Evolutionary conservation across 2,329 filamentous ascomycete species (phyloP).

Genomic region (Trichophyton simii): DNA sequence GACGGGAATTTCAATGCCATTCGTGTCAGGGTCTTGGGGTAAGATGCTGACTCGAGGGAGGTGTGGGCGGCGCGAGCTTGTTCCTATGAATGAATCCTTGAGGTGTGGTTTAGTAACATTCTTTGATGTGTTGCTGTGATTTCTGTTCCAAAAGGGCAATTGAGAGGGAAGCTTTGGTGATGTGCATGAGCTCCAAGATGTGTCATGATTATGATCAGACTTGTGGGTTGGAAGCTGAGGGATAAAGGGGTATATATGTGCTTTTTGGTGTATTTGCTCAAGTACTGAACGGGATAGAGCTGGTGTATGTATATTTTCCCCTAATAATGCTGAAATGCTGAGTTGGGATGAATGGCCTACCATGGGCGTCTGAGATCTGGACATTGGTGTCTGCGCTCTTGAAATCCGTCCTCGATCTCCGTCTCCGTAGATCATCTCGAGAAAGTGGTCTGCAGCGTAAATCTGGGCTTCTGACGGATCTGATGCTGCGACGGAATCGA

Average conservation of each 20-base stretch:
- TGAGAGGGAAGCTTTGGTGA: constrained; percentile 12
- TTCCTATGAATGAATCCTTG: constrained; percentile 46
- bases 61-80: constrained; percentile 44
- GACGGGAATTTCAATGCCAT: constrained; percentile 52
- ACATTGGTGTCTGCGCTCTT: constrained; percentile 56
- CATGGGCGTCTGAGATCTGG: constrained; percentile 37
- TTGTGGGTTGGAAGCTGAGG: background rate
- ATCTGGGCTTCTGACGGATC: constrained; percentile 74
- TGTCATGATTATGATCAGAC: background rate
- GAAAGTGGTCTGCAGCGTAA: constrained; percentile 59
- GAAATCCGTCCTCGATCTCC: constrained; percentile 49
- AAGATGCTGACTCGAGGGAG: constrained; percentile 58
- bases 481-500: constrained; percentile 61
- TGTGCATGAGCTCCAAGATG: background rate
- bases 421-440: constrained; percentile 68
- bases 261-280: background rate
- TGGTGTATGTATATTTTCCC: background rate
- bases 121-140: constrained; percentile 10
- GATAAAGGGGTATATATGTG: background rate
- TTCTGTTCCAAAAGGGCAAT: constrained; percentile 20
- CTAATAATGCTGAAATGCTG: constrained; percentile 3
- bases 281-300: background rate
- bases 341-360: constrained; percentile 29
- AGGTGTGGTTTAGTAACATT: constrained; percentile 25
- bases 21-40: constrained; percentile 62